Conservation (phyloP, 768 basidiomycete genomes). For the Bullera alba region DNA sequence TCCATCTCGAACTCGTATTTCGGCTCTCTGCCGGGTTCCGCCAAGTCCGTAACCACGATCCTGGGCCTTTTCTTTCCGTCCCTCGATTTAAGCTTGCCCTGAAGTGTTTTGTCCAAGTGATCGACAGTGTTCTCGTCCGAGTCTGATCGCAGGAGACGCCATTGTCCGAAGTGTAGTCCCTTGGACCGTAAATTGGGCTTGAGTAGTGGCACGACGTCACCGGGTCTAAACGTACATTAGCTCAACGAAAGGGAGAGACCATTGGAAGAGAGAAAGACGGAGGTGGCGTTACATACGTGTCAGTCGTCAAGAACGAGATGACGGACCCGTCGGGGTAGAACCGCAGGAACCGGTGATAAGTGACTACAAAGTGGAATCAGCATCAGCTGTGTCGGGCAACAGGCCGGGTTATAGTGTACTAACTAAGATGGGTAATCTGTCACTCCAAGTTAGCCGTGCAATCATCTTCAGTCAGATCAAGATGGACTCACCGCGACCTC, state of each 20-base stretch:
- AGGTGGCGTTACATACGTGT: slow-evolving; percentile 45
- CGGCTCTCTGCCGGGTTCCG: slow-evolving; percentile 38
- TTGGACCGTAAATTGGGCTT: slow-evolving; percentile 66
- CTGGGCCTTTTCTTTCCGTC: slow-evolving; percentile 9
- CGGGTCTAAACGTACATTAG: slow-evolving; percentile 26
- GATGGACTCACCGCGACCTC: slow-evolving; percentile 70
- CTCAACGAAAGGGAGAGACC: background rate
- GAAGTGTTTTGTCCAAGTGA: background rate
- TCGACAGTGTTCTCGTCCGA: slow-evolving; percentile 3
- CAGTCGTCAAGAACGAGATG: slow-evolving; percentile 74
- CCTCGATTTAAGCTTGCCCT: no score
- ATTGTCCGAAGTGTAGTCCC: slow-evolving; percentile 41
- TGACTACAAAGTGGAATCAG: slow-evolving; percentile 48
- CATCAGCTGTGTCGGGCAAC: background rate
- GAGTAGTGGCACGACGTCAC: slow-evolving; percentile 64
- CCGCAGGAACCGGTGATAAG: slow-evolving; percentile 89
- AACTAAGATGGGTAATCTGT: slow-evolving; percentile 66
- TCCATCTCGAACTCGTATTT: slow-evolving; percentile 47
- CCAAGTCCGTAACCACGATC: slow-evolving; percentile 30
- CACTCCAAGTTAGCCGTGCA: no score
- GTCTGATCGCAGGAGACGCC: slow-evolving; percentile 31
- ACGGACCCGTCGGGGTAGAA: slow-evolving; percentile 83
- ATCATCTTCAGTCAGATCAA: background rate
- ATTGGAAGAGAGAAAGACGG: background rate
- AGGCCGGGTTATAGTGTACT: slow-evolving; percentile 2